A percentile compares a stretch with the other conserved stretches of the same genome.
Evolutionary conservation across 495 filamentous ascomycete genomes (phyloP).

Genomic region (Penicillium crystallinum): DNA sequence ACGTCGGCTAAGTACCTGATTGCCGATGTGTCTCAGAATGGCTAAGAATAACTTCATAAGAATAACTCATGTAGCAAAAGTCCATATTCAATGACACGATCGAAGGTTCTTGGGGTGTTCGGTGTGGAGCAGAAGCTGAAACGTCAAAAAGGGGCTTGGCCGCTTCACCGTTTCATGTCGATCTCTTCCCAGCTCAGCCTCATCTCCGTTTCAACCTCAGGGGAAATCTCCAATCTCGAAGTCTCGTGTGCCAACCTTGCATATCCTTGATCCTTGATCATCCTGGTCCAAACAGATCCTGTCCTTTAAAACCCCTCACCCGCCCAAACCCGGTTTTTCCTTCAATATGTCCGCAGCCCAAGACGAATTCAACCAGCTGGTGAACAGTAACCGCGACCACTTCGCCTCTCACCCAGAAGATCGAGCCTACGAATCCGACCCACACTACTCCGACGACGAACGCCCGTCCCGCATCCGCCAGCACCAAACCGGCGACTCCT

Average conservation of each 20-base stretch:
- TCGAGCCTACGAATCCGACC: slow-evolving; percentile 37
- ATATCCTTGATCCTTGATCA: background rate
- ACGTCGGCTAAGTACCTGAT: too few species aligned
- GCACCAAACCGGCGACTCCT: slow-evolving; percentile 41
- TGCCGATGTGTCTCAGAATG: too few species aligned
- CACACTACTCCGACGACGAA: slow-evolving; percentile 41
- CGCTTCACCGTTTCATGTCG: slow-evolving; percentile 14
- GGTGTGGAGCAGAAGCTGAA: slow-evolving; percentile 11
- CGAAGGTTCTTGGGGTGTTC: slow-evolving; percentile 2
- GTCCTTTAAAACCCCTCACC: slow-evolving; percentile 14
- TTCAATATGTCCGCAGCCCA: slow-evolving; percentile 65
- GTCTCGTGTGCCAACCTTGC: background rate
- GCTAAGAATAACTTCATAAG: too few species aligned
- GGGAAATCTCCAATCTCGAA: slow-evolving; percentile 3
- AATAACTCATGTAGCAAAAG: too few species aligned
- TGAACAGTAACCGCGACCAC: slow-evolving; percentile 50
- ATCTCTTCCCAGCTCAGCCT: slow-evolving; percentile 27
- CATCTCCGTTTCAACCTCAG: slow-evolving; percentile 11
- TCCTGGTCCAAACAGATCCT: background rate
- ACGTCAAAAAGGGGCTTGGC: slow-evolving; percentile 14
- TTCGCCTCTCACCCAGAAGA: slow-evolving; percentile 57
- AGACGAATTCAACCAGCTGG: slow-evolving; percentile 76
- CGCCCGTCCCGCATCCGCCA: slow-evolving; percentile 48
- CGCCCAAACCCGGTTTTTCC: background rate
- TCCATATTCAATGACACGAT: too few species aligned